These are phyloP conservation scores for Orbilia ellipsospora DNA, from an alignment of 2,329 filamentous ascomycete species.

Conservation along the genomic window DNA sequence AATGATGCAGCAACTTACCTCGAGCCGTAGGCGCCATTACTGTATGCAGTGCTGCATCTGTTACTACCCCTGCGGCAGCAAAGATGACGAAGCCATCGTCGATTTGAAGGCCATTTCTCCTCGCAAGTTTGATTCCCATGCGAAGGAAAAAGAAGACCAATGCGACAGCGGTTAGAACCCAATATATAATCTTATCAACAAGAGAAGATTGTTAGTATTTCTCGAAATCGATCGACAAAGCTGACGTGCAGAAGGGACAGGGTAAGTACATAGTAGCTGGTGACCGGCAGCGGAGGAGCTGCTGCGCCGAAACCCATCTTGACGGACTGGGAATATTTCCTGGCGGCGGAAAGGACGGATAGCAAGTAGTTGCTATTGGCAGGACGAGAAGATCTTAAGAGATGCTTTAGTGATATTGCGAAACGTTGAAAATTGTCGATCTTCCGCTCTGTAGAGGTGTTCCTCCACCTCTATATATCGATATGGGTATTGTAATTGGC, in stretches of 20 bases:
- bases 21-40: conserved; percentile 41
- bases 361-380: conserved; percentile 9
- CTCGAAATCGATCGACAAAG: neutral
- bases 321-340: conserved; percentile 1
- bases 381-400: conserved; percentile 18
- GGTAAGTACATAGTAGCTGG: conserved; percentile 38
- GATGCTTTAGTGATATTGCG: conserved; percentile 20
- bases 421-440: conserved; percentile 25
- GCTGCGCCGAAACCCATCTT: conserved; percentile 52
- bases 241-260: neutral
- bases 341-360: conserved; percentile 13
- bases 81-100: conserved; percentile 47
- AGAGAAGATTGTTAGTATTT: conserved; percentile 6
- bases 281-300: conserved; percentile 37
- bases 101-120: conserved; percentile 31
- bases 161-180: conserved; percentile 40
- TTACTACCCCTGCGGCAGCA: conserved; percentile 28
- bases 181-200: conserved; percentile 40
- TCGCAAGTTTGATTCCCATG: conserved; percentile 31
- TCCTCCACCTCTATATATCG: conserved; percentile 6
- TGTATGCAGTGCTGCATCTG: conserved; percentile 40
- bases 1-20: neutral
- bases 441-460: conserved; percentile 18
- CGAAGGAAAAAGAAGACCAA: conserved; percentile 42
- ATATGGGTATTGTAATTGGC: conserved; percentile 23